Evolutionary conservation across 169 alveolate species (phyloP), one percentile per base, ranked within the genome.

Genomic region (Plasmodium vinckei): DNA sequence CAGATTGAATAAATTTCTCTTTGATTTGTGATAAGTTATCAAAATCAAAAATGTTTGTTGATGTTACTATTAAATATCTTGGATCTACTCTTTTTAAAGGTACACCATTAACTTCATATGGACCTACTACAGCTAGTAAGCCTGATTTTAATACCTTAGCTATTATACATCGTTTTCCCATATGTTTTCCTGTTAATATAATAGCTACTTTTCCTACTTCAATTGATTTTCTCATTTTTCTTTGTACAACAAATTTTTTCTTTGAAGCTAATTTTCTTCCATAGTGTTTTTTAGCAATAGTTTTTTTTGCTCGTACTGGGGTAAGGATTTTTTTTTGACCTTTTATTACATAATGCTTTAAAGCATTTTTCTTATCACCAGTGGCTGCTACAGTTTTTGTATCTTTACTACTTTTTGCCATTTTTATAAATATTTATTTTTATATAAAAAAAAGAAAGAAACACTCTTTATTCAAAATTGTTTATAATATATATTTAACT

Each of bases 91-190:
- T 97, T 94, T 98, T 96, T 79, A 98, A 94, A 9, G 99, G 99
- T 51, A 98, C 99, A 33, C 99, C 99, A 92, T 98, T 98, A 72
- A 97, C 92, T 72, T 96, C 95, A 96, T 94, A 97, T 19, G 99
- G 99, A 13, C 99, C 99, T 0, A 99, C 97, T 44, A 98, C 99
- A 56, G 98, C 95, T 73, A 98, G 92, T 75, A 97, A 92, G 33
- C 99, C 99, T 23, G 99, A 95, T 54, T 92, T 72, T 87, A 98
- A 94, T 87, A 97, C 96, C 98, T 98, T 98, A 84, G 98, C 94
- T 95, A 96, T 97, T 27, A 98, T 99, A 39, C 97, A 99, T 75
- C 99, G 97, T 91, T 97, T 97, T 72, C 99, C 99, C 91, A 98
- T 95, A 97, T 96, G 97, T 92, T 97, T 96, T 60, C 99, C 99